phyloP scores from a whole-genome alignment of 306 rosid genomes.

The Medicago truncatula region MtrunA17r5.0-ANR NC_053045.1:57730001-57730500 shows the following conservation, averaged over 20 bases:
- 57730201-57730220: constrained; percentile 42
- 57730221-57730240: constrained; percentile 70
- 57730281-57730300: constrained; percentile 56
- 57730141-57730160: constrained; percentile 39
- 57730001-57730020: not conserved
- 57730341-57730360: constrained; percentile 22
- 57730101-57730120: constrained; percentile 11
- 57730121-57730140: constrained; percentile 42
- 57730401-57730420: constrained; percentile 62
- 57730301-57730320: constrained; percentile 47
- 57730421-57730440: constrained; percentile 68
- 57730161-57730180: constrained; percentile 40
- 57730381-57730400: constrained; percentile 61
- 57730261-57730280: constrained; percentile 45
- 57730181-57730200: constrained; percentile 31
- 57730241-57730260: constrained; percentile 86
- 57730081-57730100: constrained; percentile 8
- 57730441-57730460: constrained; percentile 67
- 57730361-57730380: constrained; percentile 32
- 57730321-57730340: constrained; percentile 53
- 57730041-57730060: not conserved
- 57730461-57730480: constrained; percentile 83
- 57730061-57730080: not conserved
- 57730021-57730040: not conserved
- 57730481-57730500: constrained; percentile 70